Conservation (phyloP, 495 filamentous ascomycete species). For the Penicillium argentinense region DNA sequence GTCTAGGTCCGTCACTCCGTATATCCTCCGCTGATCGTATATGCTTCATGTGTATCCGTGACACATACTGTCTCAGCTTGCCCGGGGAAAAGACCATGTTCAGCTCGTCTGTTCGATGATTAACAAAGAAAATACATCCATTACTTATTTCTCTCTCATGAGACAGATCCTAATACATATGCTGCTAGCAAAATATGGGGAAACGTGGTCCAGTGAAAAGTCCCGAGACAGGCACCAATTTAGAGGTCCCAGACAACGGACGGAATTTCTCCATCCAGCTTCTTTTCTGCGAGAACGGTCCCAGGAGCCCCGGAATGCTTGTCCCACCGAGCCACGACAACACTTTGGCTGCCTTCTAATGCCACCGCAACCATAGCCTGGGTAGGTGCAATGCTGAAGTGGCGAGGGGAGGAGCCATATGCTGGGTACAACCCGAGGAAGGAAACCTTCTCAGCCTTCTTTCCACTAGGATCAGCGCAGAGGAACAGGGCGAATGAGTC, state of each 20-base stretch:
- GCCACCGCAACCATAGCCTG: slow-evolving; percentile 34
- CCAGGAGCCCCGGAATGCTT: slow-evolving; percentile 9
- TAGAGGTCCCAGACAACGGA: slow-evolving; percentile 12
- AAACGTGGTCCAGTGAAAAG: background rate
- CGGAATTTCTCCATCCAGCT: slow-evolving; percentile 16
- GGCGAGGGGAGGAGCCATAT: slow-evolving; percentile 37
- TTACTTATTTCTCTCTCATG: no score
- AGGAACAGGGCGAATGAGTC: slow-evolving; percentile 47
- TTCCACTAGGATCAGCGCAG: slow-evolving; percentile 13
- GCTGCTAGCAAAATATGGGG: background rate
- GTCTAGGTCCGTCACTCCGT: no score
- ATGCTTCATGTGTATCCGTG: no score
- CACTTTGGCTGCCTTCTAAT: slow-evolving; percentile 12
- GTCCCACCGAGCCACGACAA: slow-evolving; percentile 14
- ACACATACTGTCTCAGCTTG: no score
- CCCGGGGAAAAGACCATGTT: no score
- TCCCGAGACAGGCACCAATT: background rate
- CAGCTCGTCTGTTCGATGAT: no score
- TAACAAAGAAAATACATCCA: no score
- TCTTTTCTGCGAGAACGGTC: slow-evolving; percentile 8
- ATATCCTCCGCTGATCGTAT: no score
- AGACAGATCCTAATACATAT: no score
- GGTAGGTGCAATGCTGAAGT: slow-evolving; percentile 32
- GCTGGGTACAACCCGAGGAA: slow-evolving; percentile 36
- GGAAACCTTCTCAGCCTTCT: slow-evolving; percentile 19